Evolutionary conservation across 805 yeast species (phyloP), one percentile per base, ranked within the genome.

Genomic region (Candida dajiaensis): DNA sequence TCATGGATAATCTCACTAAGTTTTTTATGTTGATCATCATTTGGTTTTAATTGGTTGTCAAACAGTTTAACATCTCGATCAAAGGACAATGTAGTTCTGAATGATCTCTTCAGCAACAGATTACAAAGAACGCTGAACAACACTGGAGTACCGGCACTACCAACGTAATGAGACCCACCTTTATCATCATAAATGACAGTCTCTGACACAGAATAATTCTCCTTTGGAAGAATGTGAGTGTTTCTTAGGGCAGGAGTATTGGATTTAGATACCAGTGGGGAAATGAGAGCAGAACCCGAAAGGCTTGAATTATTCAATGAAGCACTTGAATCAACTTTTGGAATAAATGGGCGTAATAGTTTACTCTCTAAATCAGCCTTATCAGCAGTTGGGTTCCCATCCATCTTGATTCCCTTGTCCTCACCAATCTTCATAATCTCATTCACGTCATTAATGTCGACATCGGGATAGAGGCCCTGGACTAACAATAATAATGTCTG

Each of bases 111-210:
- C 43, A 58, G 57, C 22, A 73, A 63, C 19, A 73, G 59, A 50
- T 71, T 74, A 49, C 76, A 71, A 9, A 73, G 49, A 1, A 74
- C 70, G 42, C 66, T 70, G 45, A 73, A 58, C 23, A 73, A 50
- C 2, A 74, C 69, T 0, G 75, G 71, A 1, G 77, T 72, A 21
- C 77, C 76, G 16, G 66, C 66, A 19, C 71, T 66, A 1, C 78
- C 78, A 43, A 74, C 68, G 48, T 70, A 74, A 54, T 74, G 78
- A 0, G 74, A 67, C 44, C 71, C 73, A 5, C 78, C 78, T 46
- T 65, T 67, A 20, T 66, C 58, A 50, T 74, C 79, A 58, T 67
- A 67, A 19, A 73, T 63, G 35, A 73, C 52, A n/a, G 70, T 55
- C 18, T 57, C 62, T 16, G 50, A 48, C 4, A 45, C 44, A 21